Conservation (phyloP, 1,139 yeast species). For the Pichia norvegensis region DNA sequence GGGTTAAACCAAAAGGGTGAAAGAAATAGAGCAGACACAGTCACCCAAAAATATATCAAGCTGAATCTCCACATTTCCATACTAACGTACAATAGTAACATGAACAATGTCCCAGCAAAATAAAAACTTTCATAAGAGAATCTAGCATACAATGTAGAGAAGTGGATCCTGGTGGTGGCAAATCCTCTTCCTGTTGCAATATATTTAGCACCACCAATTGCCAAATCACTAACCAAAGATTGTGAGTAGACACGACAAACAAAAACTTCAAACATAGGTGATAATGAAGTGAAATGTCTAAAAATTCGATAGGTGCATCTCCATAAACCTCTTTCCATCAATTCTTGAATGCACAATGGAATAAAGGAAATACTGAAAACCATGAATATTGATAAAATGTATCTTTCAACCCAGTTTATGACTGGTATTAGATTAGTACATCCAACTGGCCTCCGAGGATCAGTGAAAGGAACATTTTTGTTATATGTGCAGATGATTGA, state of each 20-base stretch:
- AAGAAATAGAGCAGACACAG: constrained; percentile 35
- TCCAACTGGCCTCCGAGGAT: constrained; percentile 37
- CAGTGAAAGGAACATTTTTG: constrained; percentile 40
- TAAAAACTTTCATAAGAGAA: constrained; percentile 42
- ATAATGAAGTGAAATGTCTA: constrained; percentile 42
- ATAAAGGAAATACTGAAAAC: constrained; percentile 44
- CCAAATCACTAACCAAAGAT: constrained; percentile 40
- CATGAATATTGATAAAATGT: constrained; percentile 41
- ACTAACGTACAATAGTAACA: constrained; percentile 38
- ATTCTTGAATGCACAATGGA: constrained; percentile 44
- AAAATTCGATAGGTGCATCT: constrained; percentile 38
- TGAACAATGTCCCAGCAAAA: constrained; percentile 34
- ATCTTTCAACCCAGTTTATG: constrained; percentile 43
- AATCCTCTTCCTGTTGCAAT: constrained; percentile 51
- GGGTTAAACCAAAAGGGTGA: constrained; percentile 49
- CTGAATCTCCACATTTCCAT: constrained; percentile 42
- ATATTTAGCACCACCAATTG: constrained; percentile 47
- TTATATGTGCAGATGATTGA: constrained; percentile 42
- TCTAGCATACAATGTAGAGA: constrained; percentile 38
- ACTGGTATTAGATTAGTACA: constrained; percentile 44
- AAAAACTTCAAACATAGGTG: constrained; percentile 48
- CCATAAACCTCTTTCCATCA: constrained; percentile 44
- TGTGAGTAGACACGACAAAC: constrained; percentile 45
- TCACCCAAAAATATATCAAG: constrained; percentile 43
- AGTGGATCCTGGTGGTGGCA: constrained; percentile 42